phyloP scores from a whole-genome alignment of 2,329 filamentous ascomycete species.

The Kalmusia sp. region DNA sequence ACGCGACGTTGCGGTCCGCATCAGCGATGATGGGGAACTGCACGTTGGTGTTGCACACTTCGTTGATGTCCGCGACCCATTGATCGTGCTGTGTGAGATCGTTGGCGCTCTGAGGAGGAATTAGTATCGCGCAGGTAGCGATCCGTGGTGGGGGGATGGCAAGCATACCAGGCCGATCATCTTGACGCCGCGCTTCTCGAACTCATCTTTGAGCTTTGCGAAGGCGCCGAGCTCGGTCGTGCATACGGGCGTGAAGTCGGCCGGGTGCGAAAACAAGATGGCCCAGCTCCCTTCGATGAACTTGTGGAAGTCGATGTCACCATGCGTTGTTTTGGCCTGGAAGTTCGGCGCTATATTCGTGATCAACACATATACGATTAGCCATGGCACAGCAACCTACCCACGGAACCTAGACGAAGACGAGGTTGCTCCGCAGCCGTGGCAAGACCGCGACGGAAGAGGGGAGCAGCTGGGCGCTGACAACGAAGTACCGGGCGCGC shows the following conservation, averaged over 20 bases:
- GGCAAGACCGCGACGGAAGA: conserved; percentile 47
- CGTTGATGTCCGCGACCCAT: conserved; percentile 82
- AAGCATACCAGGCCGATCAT: conserved; percentile 76
- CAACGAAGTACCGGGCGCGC: conserved; percentile 32
- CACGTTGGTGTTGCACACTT: conserved; percentile 53
- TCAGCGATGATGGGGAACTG: conserved; percentile 60
- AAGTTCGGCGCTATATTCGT: conserved; percentile 74
- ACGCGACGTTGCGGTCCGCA: conserved; percentile 56
- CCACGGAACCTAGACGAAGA: conserved; percentile 52
- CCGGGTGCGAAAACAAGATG: conserved; percentile 84
- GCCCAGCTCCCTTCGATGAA: conserved; percentile 82
- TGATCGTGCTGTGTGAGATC: conserved; percentile 80
- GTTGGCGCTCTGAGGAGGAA: conserved; percentile 68
- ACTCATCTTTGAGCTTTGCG: conserved; percentile 86
- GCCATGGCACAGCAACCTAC: conserved; percentile 19
- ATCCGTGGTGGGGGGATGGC: not conserved
- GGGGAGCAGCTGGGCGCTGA: conserved; percentile 33
- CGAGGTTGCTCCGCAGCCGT: conserved; percentile 50
- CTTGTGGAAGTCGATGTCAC: conserved; percentile 82
- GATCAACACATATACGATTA: not conserved
- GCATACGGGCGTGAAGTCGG: conserved; percentile 92
- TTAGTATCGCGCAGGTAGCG: conserved; percentile 8
- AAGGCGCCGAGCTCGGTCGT: conserved; percentile 95
- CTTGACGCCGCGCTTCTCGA: conserved; percentile 85
- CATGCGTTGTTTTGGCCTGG: conserved; percentile 78